Evolutionary conservation across 345 rosid species (phyloP), one percentile per base, ranked within the genome.

Genomic region (Arabidopsis arenosa): DNA sequence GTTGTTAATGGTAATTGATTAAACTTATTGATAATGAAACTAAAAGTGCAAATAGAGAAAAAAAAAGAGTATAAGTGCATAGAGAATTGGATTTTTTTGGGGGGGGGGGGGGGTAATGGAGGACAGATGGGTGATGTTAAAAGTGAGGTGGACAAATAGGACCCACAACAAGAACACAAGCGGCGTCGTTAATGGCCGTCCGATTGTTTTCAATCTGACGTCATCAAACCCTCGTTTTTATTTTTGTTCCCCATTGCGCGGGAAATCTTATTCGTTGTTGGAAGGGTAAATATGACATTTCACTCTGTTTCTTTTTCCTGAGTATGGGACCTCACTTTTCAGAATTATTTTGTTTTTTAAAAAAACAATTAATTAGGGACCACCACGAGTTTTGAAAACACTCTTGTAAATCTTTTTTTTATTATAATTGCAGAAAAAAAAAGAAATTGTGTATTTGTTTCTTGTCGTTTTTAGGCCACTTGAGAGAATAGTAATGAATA

Each of bases 71-170:
- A 18, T 18, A 18, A 18, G 12, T 28, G 30, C 30, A 28, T 28
- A 28, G 30, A 28, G 30, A 28, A 28, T 28, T 28, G 30, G 30
- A 28, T 28, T 28, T 28, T 28, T 28, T 28, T n/a, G n/a, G n/a
- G n/a, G n/a, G n/a, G n/a, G n/a, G n/a, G n/a, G n/a, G 30, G 30
- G 30, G 30, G 0, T 28, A 18, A 28, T 28, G 30, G 30, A 28
- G 30, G 30, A 28, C 30, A 28, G 30, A 28, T 28, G 30, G 30
- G 30, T 28, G 30, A 28, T 28, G 30, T 28, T 28, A 28, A 28
- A 68, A 63, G 67, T 75, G 79, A 66, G 61, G 73, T 75, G 79
- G 71, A 76, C 65, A 75, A 61, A 69, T 75, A 33, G 69, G 79
- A 1, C 79, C 80, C 63, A 61, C 48, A 6, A 9, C 1, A 21